Conservation (phyloP, 2,329 filamentous ascomycete species). For the Cryoendolithus antarcticus region DNA sequence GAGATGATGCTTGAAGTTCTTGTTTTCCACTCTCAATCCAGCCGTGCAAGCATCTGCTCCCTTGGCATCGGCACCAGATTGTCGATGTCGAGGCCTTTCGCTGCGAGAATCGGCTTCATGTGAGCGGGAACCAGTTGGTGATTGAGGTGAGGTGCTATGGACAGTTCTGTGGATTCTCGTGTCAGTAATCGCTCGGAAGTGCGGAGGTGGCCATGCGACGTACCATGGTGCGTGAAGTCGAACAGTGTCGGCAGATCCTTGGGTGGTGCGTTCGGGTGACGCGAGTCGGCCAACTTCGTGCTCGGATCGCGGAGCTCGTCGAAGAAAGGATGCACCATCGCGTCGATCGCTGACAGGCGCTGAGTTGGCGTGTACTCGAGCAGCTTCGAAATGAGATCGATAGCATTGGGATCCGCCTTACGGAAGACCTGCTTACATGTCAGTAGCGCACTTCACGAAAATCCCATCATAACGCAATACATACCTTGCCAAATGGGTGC, state of each 20-base stretch:
- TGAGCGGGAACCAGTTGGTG: slow-evolving; percentile 76
- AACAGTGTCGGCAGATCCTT: slow-evolving; percentile 81
- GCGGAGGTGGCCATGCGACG: slow-evolving; percentile 22
- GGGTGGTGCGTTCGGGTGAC: slow-evolving; percentile 67
- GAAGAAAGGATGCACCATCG: slow-evolving; percentile 98
- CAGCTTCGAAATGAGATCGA: slow-evolving; percentile 85
- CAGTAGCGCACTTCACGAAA: neutral
- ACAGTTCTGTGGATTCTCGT: slow-evolving; percentile 56
- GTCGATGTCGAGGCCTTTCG: slow-evolving; percentile 76
- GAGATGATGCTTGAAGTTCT: too few species aligned
- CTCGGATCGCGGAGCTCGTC: slow-evolving; percentile 87
- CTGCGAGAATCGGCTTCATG: slow-evolving; percentile 59
- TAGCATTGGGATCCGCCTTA: slow-evolving; percentile 83
- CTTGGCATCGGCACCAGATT: slow-evolving; percentile 83
- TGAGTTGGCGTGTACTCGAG: slow-evolving; percentile 97
- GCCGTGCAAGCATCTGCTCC: slow-evolving; percentile 93
- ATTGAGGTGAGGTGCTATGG: slow-evolving; percentile 81
- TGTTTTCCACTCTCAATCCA: slow-evolving; percentile 51
- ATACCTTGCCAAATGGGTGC: slow-evolving; percentile 88
- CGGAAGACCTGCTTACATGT: slow-evolving; percentile 60
- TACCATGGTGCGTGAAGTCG: slow-evolving; percentile 89
- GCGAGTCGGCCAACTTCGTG: slow-evolving; percentile 86
- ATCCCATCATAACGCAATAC: neutral
- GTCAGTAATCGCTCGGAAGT: slow-evolving; percentile 2
- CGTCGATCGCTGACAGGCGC: slow-evolving; percentile 82